Evolutionary conservation across 1,284 basidiomycete species (phyloP).

Genomic region (Wallemia mellicola): DNA sequence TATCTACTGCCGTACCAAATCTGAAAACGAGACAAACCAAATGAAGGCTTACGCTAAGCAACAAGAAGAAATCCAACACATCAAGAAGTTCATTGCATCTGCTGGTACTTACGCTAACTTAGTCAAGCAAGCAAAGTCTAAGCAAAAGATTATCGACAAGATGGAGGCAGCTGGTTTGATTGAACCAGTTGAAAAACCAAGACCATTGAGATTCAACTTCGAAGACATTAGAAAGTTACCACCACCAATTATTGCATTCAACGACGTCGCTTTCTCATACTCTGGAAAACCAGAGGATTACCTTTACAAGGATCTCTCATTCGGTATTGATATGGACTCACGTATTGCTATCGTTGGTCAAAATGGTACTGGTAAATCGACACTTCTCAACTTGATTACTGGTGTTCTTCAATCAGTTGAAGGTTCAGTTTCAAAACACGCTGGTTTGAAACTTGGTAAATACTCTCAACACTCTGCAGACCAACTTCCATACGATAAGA

Average conservation of each 20-base stretch:
- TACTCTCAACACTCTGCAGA: constrained; percentile 84
- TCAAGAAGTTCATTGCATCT: constrained; percentile 91
- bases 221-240: constrained; percentile 81
- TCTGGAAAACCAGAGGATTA: constrained; percentile 63
- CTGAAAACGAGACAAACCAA: constrained; percentile 95
- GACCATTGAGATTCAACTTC: constrained; percentile 69
- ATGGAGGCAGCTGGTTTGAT: constrained; percentile 98
- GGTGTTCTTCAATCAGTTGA: constrained; percentile 46
- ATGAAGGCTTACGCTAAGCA: constrained; percentile 97
- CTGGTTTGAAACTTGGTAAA: constrained; percentile 71
- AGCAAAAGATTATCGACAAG: constrained; percentile 99
- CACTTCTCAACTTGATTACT: constrained; percentile 81
- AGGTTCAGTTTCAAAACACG: constrained; percentile 66
- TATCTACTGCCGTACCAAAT: constrained; percentile 80
- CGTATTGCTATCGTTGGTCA: constrained; percentile 90
- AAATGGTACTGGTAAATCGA: constrained; percentile 44
- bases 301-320: constrained; percentile 59
- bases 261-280: constrained; percentile 80
- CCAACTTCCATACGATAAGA: constrained; percentile 78
- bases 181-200: constrained; percentile 50
- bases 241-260: constrained; percentile 89
- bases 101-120: constrained; percentile 98
- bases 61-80: constrained; percentile 92
- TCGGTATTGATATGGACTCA: constrained; percentile 94
- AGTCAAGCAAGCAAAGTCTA: constrained; percentile 94